phyloP scores from a whole-genome alignment of 148 eudicot species.

The Camellia japonica region DNA sequence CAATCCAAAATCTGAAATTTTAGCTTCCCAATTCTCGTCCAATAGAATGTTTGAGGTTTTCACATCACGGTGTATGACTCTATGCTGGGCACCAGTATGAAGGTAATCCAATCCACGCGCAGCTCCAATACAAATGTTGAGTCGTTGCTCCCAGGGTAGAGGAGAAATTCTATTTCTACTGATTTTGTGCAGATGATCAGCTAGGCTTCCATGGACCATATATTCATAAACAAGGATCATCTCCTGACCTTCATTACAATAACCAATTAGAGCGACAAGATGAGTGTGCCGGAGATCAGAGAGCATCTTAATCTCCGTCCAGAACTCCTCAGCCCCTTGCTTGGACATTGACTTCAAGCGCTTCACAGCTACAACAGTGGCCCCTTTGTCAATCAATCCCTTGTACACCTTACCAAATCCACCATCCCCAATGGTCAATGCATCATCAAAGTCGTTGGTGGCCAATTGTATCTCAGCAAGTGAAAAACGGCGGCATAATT shows the following conservation, averaged over 20 bases:
- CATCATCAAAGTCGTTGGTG: slow-evolving; percentile 17
- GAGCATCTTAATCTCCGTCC: slow-evolving; percentile 18
- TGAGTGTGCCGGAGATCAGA: slow-evolving; percentile 13
- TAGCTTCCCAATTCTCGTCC: slow-evolving; percentile 33
- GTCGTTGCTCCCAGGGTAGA: slow-evolving; percentile 28
- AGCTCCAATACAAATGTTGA: slow-evolving; percentile 29
- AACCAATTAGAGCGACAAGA: slow-evolving; percentile 11
- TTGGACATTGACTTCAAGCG: slow-evolving; percentile 14
- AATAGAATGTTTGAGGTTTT: slow-evolving; percentile 36
- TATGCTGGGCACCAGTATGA: slow-evolving; percentile 24
- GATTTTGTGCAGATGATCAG: slow-evolving; percentile 10
- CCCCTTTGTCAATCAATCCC: slow-evolving; percentile 2
- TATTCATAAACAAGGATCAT: slow-evolving; percentile 17
- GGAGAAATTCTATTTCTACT: slow-evolving; percentile 1
- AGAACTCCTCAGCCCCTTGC: slow-evolving; percentile 21
- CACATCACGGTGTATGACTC: slow-evolving; percentile 37
- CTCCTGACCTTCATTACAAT: slow-evolving; percentile 4
- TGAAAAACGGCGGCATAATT: slow-evolving; percentile 12
- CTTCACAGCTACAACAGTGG: slow-evolving; percentile 7
- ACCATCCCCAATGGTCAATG: slow-evolving; percentile 5
- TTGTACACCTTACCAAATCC: slow-evolving; percentile 17
- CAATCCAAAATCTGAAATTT: slow-evolving; percentile 35
- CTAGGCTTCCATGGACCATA: slow-evolving; percentile 3
- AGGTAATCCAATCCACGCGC: slow-evolving; percentile 32
- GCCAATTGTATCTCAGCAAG: slow-evolving; percentile 12